phyloP scores from a whole-genome alignment of 306 rosid species.

The Castanea crenata region DNA sequence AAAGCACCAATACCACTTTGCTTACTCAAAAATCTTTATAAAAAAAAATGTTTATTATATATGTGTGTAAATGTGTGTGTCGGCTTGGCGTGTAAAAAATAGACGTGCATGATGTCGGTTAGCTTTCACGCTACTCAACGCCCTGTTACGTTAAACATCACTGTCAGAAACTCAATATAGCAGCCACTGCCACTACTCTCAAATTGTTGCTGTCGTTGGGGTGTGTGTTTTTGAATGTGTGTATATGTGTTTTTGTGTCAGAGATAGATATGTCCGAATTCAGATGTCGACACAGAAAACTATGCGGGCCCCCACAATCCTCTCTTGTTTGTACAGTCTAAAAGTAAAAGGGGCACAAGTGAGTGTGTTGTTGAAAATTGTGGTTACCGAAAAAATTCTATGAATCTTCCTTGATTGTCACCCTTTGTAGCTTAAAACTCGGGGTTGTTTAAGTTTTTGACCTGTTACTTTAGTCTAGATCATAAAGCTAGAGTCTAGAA shows the following conservation, averaged over 20 bases:
- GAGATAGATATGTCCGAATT: conserved; percentile 14
- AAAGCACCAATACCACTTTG: not conserved
- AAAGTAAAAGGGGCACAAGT: not conserved
- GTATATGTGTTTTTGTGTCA: not conserved
- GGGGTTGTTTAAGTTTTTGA: not conserved
- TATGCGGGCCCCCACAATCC: not conserved
- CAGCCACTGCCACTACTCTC: too few relatives aligned
- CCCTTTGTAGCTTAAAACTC: not conserved
- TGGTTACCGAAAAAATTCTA: not conserved
- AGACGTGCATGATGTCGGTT: conserved; percentile 3
- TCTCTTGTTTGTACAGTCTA: not conserved
- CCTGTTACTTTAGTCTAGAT: not conserved
- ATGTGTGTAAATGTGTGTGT: too few relatives aligned
- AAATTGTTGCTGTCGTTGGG: too few relatives aligned
- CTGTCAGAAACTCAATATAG: not conserved
- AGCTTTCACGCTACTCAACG: conserved; percentile 23
- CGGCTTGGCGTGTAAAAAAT: too few relatives aligned
- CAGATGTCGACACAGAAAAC: not conserved
- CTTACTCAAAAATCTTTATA: not conserved
- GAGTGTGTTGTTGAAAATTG: not conserved
- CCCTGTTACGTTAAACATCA: conserved; percentile 9
- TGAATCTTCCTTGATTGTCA: not conserved
- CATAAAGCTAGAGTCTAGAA: too few relatives aligned
- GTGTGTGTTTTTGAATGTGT: too few relatives aligned
- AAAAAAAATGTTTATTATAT: too few relatives aligned